These are phyloP conservation scores for Aspergillus spinulosporus DNA, from an alignment of 2,329 filamentous ascomycete genomes.

Conservation along the genomic window DNA sequence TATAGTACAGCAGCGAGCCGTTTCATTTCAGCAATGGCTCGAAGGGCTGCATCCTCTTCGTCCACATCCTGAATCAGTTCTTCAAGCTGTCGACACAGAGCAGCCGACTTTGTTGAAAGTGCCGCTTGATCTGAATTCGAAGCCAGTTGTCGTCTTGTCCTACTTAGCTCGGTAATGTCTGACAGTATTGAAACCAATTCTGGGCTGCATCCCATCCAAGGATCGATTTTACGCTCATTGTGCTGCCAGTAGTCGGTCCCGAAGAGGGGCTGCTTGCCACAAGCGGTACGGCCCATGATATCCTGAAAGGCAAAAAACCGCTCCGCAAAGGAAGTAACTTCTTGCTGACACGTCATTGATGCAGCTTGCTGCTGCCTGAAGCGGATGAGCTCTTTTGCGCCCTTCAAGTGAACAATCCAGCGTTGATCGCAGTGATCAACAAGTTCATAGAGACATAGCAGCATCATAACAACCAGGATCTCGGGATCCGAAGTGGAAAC, in stretches of 20 bases:
- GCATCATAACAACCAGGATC: constrained; percentile 47
- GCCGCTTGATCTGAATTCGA: constrained; percentile 25
- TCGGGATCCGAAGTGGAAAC: constrained; percentile 35
- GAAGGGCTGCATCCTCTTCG: constrained; percentile 36
- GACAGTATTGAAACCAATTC: constrained; percentile 50
- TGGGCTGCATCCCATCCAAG: constrained; percentile 54
- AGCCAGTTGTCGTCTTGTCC: constrained; percentile 31
- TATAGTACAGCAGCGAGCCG: constrained; percentile 49
- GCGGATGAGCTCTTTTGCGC: constrained; percentile 50
- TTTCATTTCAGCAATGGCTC: constrained; percentile 45
- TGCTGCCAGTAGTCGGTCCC: constrained; percentile 51
- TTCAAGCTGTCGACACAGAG: constrained; percentile 37
- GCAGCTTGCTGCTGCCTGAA: constrained; percentile 35
- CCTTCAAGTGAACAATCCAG: constrained; percentile 52
- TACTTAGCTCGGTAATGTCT: constrained; percentile 50
- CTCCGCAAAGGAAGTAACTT: constrained; percentile 44
- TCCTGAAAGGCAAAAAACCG: constrained; percentile 55
- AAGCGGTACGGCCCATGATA: constrained; percentile 53
- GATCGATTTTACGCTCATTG: constrained; percentile 40
- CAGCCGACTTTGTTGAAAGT: constrained; percentile 37
- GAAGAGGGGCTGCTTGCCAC: constrained; percentile 50
- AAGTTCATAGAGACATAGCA: constrained; percentile 50
- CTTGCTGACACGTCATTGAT: neutral
- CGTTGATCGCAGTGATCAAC: constrained; percentile 45
- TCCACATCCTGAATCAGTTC: constrained; percentile 36